Base-by-base conservation (phyloP, 2,329 filamentous ascomycete species). In the Neonectria hederae region DNA sequence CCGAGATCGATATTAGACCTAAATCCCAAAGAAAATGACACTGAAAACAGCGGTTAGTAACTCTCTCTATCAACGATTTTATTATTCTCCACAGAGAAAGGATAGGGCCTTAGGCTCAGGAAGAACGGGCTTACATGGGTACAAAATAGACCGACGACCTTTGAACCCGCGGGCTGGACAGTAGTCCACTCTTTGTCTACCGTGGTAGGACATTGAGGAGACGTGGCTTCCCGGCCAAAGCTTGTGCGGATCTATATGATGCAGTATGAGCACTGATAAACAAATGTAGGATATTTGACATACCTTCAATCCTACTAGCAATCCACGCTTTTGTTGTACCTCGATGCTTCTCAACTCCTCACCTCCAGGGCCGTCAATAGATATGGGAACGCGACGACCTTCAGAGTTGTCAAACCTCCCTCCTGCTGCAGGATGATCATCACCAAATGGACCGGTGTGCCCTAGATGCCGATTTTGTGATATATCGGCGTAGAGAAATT, bases 271-370 rank as follows among this genome's bases (percentile, higher is more conserved):
- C 10, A 53, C 13, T n/a, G 13, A 19, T 52, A 2, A 54, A 21
- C 28, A 54, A 35, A 4, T 7, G 8, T 5, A 13, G 17, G 17
- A 48, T 42, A 3, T 26, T 45, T 26, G 1, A n/a, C 40, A 26
- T 58, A 64, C 66, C 67, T 59, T 70, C 17, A 69, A 26, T 11
- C 59, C 69, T 13, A 46, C 3, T 6, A 69, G 4, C 6, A 38
- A 32, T 1, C 4, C 8, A 1, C 21, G 11, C 5, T 57, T 11
- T 4, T 30, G 13, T 22, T 64, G 49, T 21, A 59, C 54, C 9
- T 67, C 54, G 1, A 71, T 24, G 2, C 52, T 35, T 19, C 9
- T 52, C 10, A 69, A 21, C n/a, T 59, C 52, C 13, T 70, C 68
- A 2, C 62, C 67, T 11, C 9, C 11, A 1, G 30, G 28, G 2